Evolutionary conservation across 768 basidiomycete genomes (phyloP), one percentile per base, ranked within the genome.

Genomic region (Termitomyces heimii): DNA sequence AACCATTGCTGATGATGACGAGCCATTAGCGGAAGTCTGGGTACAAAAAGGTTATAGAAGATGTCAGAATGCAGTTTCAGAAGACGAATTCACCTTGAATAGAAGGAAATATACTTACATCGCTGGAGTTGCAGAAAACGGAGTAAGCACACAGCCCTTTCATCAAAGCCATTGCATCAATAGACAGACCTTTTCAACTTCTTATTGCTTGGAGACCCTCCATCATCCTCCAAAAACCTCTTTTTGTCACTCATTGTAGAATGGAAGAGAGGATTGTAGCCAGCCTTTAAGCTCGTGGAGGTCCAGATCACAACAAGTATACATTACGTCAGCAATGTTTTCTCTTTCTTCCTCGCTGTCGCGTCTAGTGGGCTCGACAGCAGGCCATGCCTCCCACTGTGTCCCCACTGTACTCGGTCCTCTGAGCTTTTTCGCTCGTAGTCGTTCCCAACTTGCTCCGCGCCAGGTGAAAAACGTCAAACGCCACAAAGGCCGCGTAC

Each of bases 401-500:
- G 60, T 64, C 24, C 56, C 67, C 2, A 68, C 70, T 20, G 65
- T 67, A 8, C 66, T 73, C 55, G 64, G 69, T 26, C 69, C 73
- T 9, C 57, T 74, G 49, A 70, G 65, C 29, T 44, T 79, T 28
- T 77, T 80, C 61, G 68, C 74, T 40, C 73, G 81, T 50, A 72
- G 67, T n/a, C 80, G 84, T 34, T 70, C 77, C 35, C 83, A 87
- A 62, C 84, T 98, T 28, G 93, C 93, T 2, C 96, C 96, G 4
- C 82, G 86, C 42, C 78, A 86, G 58, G 86, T 93, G 57, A 88
- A 92, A 70, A 86, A 91, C 68, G 76, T 89, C 63, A 93, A 91
- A 70, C 83, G 92, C 12, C 94, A 96, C 74, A 97, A 97, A 70
- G 95, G 94, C 52, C 81, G 86, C 45, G 80, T 93, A 44, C 90